Percentiles rank a stretch among this genome's conserved stretches.
Conservation (phyloP, 345 rosid genomes). For the Noccaea bulbosa region DNA sequence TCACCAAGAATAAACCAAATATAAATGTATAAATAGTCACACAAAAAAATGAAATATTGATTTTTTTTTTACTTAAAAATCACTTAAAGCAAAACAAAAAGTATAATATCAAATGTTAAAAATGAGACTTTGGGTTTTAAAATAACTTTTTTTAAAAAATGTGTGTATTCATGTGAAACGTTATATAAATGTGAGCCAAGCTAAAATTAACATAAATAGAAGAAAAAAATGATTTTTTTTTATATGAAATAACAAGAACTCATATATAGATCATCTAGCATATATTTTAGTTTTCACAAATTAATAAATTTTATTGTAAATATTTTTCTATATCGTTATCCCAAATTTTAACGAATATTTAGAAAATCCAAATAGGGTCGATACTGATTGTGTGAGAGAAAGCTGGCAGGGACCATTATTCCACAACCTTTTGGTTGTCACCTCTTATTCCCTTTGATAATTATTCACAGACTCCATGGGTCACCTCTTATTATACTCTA, state of each 20-base stretch:
- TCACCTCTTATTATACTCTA: conserved; percentile 25
- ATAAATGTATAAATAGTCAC: too few species aligned
- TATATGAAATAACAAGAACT: neutral
- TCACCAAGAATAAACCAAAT: too few species aligned
- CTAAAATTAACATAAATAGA: neutral
- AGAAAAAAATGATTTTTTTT: neutral
- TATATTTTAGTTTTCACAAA: neutral
- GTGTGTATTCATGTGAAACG: neutral
- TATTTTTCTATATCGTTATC: conserved; percentile 2
- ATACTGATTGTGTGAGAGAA: conserved; percentile 41
- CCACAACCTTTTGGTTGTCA: conserved; percentile 51
- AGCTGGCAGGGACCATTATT: conserved; percentile 52
- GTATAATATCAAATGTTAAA: too few species aligned
- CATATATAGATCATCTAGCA: conserved; percentile 2
- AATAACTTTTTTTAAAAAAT: too few species aligned
- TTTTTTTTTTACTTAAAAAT: too few species aligned
- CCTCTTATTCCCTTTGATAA: conserved; percentile 45
- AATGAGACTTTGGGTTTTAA: too few species aligned
- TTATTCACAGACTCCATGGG: conserved; percentile 43
- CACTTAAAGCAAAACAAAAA: too few species aligned
- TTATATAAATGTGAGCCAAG: neutral
- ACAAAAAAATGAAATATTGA: too few species aligned
- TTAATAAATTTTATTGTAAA: neutral
- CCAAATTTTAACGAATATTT: conserved; percentile 32
- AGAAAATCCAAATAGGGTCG: conserved; percentile 40